Evolutionary conservation across 768 basidiomycete genomes (phyloP), one percentile per base, ranked within the genome.

Genomic region (Thelephora aurantiotincta): DNA sequence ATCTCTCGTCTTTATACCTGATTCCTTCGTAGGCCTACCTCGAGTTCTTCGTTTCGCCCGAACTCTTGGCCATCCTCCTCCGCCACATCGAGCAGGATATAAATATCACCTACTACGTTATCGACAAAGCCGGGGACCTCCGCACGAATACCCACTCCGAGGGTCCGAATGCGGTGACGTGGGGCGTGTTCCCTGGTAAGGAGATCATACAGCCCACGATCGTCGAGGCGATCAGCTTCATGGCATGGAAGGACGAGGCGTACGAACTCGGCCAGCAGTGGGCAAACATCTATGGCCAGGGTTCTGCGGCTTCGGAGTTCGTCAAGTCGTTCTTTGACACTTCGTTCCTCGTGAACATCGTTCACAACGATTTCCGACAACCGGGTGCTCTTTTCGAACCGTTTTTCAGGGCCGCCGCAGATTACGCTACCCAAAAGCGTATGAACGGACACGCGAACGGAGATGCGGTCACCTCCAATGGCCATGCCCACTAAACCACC

Each of bases 201-300:
- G 93, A 96, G 69, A 87, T 96, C 55, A 68, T 94, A 43, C 91
- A 94, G 60, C 93, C 93, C 18, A 97, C 93, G 16, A 90, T 96
- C 51, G 93, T 97, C 18, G 93, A 97, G 62, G 89, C 92, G 2
- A 84, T 94, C 56, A 93, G 90, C 59, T 96, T 96, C 72, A 93
- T 94, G 86, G 92, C 92, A 13, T 96, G 92, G 92, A 94, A 94
- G 77, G 93, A 97, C 56, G 93, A 97, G 61, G 93, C 93, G 7
- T 97, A 78, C 54, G 90, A 93, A 60, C 77, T 96, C 20, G 93
- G 92, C 5, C 68, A 74, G 38, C 89, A 93, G 65, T 97, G 93
- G 93, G 86, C 89, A 12, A 73, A 77, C 52, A 62, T 91, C 47
- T 96, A 96, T 60, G 88, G 90, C 44, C 65, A 78, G 26, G 78